Conservation (phyloP, 2,329 filamentous ascomycete species). For the Botrytis galanthina region DNA sequence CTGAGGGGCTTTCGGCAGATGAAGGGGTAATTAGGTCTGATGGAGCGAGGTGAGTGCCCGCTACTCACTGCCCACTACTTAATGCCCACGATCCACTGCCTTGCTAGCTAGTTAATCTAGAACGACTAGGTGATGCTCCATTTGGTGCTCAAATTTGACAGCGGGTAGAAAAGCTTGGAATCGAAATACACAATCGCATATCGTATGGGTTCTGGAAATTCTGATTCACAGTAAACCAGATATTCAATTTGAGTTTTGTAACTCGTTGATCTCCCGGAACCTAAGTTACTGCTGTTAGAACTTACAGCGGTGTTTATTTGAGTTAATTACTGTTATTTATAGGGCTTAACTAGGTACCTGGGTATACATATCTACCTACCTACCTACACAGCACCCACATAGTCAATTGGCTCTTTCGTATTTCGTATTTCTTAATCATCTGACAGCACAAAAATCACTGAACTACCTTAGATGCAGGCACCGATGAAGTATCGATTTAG, state of each 20-base stretch:
- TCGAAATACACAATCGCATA: not conserved
- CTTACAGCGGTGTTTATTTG: constrained; percentile 3
- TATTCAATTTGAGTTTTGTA: not conserved
- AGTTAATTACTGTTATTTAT: not conserved
- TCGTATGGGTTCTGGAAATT: not conserved
- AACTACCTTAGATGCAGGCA: not conserved
- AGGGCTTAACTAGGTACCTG: not conserved
- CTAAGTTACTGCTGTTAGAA: not conserved
- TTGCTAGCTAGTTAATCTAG: not conserved
- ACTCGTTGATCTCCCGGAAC: constrained; percentile 16
- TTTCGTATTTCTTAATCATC: not conserved
- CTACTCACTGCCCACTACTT: not conserved
- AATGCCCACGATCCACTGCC: not conserved
- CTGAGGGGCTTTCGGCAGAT: constrained; percentile 11
- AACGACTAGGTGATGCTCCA: not conserved
- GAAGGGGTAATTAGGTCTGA: constrained; percentile 8
- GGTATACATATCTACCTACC: not conserved
- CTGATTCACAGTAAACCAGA: not conserved
- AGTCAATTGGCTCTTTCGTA: not conserved
- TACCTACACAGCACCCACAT: not conserved
- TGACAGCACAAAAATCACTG: not conserved
- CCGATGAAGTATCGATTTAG: too few relatives aligned
- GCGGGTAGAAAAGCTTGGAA: not conserved
- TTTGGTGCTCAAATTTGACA: constrained; percentile 7
- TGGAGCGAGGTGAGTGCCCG: not conserved